A percentile compares a stretch with the other conserved stretches of the same genome.
These are phyloP conservation scores for Adiantum capillusveneris DNA, from an alignment of 75 land plant species.

Conservation along the genomic window DNA sequence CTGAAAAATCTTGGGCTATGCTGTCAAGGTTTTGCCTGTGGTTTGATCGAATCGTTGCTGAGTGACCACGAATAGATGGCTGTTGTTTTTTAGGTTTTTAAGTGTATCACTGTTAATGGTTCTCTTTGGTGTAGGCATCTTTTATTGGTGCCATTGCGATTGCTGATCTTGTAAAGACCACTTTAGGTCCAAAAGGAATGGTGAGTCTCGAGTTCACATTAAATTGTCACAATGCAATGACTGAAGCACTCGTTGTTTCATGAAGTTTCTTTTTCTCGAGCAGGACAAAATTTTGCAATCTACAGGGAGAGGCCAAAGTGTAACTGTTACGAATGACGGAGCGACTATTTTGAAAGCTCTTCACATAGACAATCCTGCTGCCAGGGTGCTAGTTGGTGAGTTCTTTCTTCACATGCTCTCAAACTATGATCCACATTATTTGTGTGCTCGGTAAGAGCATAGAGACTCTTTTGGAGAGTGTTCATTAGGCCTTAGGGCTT, in stretches of 20 bases:
- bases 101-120: too few relatives aligned
- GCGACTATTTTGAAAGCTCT: constrained; percentile 94
- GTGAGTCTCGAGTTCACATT: constrained; percentile 16
- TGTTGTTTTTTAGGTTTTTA: too few relatives aligned
- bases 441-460: too few relatives aligned
- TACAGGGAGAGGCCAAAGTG: constrained; percentile 81
- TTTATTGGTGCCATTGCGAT: constrained; percentile 97
- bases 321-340: constrained; percentile 96
- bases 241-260: too few relatives aligned
- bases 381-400: constrained; percentile 94
- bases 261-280: too few relatives aligned
- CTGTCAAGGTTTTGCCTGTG: too few relatives aligned
- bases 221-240: too few relatives aligned
- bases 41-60: too few relatives aligned
- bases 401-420: not conserved
- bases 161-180: constrained; percentile 93
- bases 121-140: constrained; percentile 53
- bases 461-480: too few relatives aligned
- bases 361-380: constrained; percentile 95
- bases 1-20: too few relatives aligned
- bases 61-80: too few relatives aligned
- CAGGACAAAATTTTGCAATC: constrained; percentile 94
- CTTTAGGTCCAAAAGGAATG: constrained; percentile 97
- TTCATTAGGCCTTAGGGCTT: too few relatives aligned
- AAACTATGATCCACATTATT: not conserved